Evolutionary conservation across 2,329 filamentous ascomycete genomes (phyloP).

Genomic region (Dryadomyces quercivorus): DNA sequence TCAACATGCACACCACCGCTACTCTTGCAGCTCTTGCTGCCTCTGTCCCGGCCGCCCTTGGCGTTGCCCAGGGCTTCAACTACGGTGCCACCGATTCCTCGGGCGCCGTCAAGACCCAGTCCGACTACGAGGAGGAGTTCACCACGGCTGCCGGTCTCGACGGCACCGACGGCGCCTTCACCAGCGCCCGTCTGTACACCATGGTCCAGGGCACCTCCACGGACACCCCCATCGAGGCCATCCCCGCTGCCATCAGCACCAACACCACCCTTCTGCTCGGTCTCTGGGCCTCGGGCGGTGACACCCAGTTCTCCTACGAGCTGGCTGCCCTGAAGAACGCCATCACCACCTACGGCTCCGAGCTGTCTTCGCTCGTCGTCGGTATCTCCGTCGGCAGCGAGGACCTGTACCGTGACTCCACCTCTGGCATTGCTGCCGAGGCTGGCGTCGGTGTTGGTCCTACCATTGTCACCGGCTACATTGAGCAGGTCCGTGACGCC

Average conservation of each 20-base stretch:
- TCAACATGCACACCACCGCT: conserved; percentile 8
- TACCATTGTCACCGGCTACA: conserved; percentile 52
- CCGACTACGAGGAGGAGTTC: conserved; percentile 62
- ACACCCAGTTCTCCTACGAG: conserved; percentile 56
- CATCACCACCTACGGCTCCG: conserved; percentile 53
- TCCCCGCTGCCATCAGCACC: conserved; percentile 72
- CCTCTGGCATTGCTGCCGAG: conserved; percentile 51
- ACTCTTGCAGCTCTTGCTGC: conserved; percentile 11
- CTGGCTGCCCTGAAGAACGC: conserved; percentile 58
- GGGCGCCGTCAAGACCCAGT: conserved; percentile 44
- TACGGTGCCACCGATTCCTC: conserved; percentile 53
- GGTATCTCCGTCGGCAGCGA: conserved; percentile 82
- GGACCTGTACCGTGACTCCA: conserved; percentile 71
- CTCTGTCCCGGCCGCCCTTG: conserved; percentile 17
- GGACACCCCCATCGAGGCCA: conserved; percentile 55
- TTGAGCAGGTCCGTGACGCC: conserved; percentile 51
- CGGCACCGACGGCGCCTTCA: conserved; percentile 51
- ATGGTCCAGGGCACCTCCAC: conserved; percentile 58
- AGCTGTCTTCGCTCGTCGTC: conserved; percentile 54
- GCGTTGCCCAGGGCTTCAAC: conserved; percentile 52
- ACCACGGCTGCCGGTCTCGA: conserved; percentile 49
- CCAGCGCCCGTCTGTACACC: conserved; percentile 58
- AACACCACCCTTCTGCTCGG: conserved; percentile 70
- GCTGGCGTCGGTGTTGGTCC: conserved; percentile 53
- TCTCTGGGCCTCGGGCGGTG: conserved; percentile 66